Evolutionary conservation across 192 early-diverging fungal species (phyloP).

Genomic region (Dissophora globulifera): DNA sequence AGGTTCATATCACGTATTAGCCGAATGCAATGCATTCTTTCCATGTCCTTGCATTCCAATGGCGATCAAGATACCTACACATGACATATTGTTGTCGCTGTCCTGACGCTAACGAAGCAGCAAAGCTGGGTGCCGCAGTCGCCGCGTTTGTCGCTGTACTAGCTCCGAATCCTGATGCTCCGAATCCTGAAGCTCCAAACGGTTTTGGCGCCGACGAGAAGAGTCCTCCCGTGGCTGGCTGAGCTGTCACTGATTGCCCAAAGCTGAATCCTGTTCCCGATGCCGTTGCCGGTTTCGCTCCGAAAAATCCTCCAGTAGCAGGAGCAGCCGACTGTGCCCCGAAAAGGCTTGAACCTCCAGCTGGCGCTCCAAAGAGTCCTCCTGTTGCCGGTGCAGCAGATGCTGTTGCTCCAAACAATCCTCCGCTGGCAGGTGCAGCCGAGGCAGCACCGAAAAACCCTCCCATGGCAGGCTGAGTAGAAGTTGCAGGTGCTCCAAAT

Average conservation of each 20-base stretch:
- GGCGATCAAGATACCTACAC: conserved; percentile 2
- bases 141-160: conserved; percentile 32
- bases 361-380: conserved; percentile 36
- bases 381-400: conserved; percentile 21
- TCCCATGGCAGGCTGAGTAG: conserved; percentile 12
- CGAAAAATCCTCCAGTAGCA: conserved; percentile 18
- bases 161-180: background rate
- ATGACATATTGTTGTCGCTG: conserved; percentile 56
- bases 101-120: conserved; percentile 51
- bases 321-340: conserved; percentile 5
- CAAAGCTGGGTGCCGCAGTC: conserved; percentile 34
- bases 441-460: conserved; percentile 26
- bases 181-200: conserved; percentile 6
- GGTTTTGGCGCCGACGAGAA: conserved; percentile 45
- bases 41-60: background rate
- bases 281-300: conserved; percentile 33
- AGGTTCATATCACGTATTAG: too few species aligned
- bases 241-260: conserved; percentile 19
- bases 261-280: conserved; percentile 22
- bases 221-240: conserved; percentile 20
- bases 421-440: conserved; percentile 32
- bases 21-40: background rate
- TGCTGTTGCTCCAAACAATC: conserved; percentile 45
- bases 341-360: conserved; percentile 23
- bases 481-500: conserved; percentile 39